Conservation (phyloP, 257 asterid genomes). For the Solanum piurae region DNA sequence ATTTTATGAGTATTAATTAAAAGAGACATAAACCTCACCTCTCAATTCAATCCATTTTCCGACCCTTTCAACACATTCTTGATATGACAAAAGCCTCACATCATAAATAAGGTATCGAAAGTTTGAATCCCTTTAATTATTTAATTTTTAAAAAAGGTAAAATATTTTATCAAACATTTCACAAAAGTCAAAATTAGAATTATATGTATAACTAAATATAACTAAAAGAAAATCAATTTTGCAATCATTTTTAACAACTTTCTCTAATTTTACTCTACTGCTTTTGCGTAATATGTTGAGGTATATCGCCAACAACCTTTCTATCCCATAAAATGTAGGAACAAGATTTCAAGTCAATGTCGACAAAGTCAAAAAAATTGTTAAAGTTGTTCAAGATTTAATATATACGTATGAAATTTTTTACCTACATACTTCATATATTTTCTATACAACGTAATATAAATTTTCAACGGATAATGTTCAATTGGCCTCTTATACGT, state of each 20-base stretch:
- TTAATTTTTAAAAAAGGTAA: neutral
- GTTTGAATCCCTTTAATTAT: neutral
- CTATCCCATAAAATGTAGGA: neutral
- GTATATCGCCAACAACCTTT: neutral
- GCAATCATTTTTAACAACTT: neutral
- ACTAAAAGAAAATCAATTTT: neutral
- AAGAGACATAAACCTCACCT: neutral
- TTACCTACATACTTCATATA: neutral
- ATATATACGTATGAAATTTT: neutral
- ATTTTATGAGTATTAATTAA: neutral
- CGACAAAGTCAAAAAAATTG: neutral
- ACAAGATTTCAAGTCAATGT: neutral
- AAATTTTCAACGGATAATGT: neutral
- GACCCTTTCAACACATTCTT: neutral
- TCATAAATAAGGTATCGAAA: neutral
- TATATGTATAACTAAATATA: neutral
- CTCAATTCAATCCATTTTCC: neutral
- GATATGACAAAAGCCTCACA: neutral
- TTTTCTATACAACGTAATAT: neutral
- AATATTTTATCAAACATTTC: neutral
- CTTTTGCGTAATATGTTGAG: neutral
- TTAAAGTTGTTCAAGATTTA: neutral
- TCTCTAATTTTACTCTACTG: neutral
- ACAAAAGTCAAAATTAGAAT: neutral
- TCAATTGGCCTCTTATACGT: neutral